Evolutionary conservation across 192 early-diverging fungal genomes (phyloP).

Genomic region (Coemansia sp.): DNA sequence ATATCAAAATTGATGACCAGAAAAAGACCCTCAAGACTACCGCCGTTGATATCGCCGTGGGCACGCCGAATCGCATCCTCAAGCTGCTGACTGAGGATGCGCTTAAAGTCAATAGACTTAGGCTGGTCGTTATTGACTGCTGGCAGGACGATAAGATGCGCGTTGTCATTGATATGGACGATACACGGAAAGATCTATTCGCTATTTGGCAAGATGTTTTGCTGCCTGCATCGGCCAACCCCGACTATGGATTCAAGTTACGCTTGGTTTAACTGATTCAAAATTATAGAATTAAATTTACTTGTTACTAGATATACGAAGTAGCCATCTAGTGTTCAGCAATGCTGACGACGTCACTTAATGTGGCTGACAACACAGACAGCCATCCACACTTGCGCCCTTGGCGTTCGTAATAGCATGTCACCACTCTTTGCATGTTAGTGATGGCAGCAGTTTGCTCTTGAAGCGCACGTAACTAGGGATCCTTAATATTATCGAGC

Average conservation of each 20-base stretch:
- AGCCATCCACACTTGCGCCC: no score
- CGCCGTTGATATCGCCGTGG: conserved; percentile 36
- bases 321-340: neutral
- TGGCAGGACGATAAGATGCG: conserved; percentile 55
- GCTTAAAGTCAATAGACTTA: conserved; percentile 34
- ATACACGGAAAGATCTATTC: conserved; percentile 44
- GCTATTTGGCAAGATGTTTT: conserved; percentile 46
- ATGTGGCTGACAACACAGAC: neutral
- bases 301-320: no score
- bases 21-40: conserved; percentile 17
- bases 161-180: conserved; percentile 52
- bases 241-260: conserved; percentile 39
- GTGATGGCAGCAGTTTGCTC: neutral
- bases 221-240: conserved; percentile 34
- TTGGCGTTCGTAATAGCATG: neutral
- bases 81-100: conserved; percentile 31
- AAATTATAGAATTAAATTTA: neutral
- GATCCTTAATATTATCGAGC: neutral
- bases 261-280: conserved; percentile 17
- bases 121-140: conserved; percentile 49
- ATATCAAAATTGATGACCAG: conserved; percentile 44
- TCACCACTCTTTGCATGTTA: neutral
- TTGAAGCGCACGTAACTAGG: neutral
- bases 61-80: conserved; percentile 49
- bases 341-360: no score